phyloP scores from a whole-genome alignment of 2,329 filamentous ascomycete genomes.

The Talaromyces amestolkiae region DNA sequence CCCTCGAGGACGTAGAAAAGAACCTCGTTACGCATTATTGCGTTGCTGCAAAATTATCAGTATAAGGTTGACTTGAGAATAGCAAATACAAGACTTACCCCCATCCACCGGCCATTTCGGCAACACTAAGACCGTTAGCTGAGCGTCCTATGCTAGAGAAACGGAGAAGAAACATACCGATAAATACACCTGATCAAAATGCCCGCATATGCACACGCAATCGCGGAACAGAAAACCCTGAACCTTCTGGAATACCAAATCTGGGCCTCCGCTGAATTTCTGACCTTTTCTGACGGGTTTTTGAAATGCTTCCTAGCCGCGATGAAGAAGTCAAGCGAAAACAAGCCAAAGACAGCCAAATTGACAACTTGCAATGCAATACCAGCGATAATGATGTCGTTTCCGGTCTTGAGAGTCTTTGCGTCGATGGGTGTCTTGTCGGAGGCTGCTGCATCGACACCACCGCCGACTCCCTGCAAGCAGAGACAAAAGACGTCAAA shows the following conservation, averaged over 20 bases:
- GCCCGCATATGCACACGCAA: conserved; percentile 21
- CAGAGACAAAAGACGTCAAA: conserved; percentile 54
- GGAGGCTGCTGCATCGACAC: conserved; percentile 48
- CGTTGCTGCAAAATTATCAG: conserved; percentile 36
- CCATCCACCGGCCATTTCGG: conserved; percentile 65
- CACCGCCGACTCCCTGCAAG: conserved; percentile 53
- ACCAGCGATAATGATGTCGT: conserved; percentile 43
- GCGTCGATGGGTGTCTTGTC: conserved; percentile 17
- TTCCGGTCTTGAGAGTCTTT: conserved; percentile 17
- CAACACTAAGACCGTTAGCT: conserved; percentile 38
- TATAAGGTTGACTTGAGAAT: neutral
- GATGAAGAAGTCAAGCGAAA: conserved; percentile 27
- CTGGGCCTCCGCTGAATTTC: conserved; percentile 7
- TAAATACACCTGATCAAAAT: conserved; percentile 29
- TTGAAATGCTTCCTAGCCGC: conserved; percentile 18
- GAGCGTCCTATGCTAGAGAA: neutral
- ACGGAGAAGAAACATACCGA: conserved; percentile 32
- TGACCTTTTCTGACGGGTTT: neutral
- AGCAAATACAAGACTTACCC: conserved; percentile 31
- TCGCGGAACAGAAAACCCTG: conserved; percentile 23
- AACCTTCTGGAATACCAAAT: conserved; percentile 23
- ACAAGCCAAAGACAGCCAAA: conserved; percentile 30
- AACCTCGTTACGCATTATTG: conserved; percentile 61
- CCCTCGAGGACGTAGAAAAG: conserved; percentile 60
- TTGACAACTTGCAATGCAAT: conserved; percentile 41